A percentile compares a stretch with the other conserved stretches of the same genome.
Evolutionary conservation across 345 rosid genomes (phyloP).

Genomic region (Syzygium grande): DNA sequence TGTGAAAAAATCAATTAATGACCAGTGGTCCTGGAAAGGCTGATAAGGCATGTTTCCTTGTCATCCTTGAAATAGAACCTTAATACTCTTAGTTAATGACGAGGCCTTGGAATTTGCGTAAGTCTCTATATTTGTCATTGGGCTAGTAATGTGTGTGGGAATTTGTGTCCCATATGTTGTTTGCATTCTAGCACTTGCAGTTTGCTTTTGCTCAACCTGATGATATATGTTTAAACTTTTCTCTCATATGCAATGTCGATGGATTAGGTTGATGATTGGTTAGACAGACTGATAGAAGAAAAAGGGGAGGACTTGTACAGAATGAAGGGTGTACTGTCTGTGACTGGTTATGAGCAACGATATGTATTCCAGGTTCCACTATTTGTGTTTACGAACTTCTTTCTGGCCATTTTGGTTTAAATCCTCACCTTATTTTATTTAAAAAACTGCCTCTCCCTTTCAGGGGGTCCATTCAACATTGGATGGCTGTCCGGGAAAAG

Average conservation of each 20-base stretch:
- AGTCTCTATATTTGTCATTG: background rate
- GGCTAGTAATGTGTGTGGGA: background rate
- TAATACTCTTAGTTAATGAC: background rate
- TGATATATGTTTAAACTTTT: background rate
- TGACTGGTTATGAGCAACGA: slow-evolving; percentile 35
- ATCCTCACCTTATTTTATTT: background rate
- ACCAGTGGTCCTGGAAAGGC: background rate
- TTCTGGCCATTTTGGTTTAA: background rate
- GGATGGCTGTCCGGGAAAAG: slow-evolving; percentile 51
- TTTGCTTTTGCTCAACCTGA: background rate
- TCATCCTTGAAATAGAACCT: background rate
- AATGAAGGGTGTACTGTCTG: slow-evolving; percentile 59
- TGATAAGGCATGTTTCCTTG: background rate
- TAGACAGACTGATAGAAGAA: slow-evolving; percentile 59
- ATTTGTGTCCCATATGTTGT: background rate
- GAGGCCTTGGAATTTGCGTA: background rate
- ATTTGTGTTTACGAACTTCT: background rate
- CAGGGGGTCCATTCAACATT: slow-evolving; percentile 60
- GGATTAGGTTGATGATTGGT: slow-evolving; percentile 68
- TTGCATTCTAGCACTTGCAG: background rate
- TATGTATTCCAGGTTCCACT: slow-evolving; percentile 55
- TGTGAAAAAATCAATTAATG: background rate
- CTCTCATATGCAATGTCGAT: background rate
- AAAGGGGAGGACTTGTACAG: slow-evolving; percentile 67
- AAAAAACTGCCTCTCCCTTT: background rate